A percentile compares a stretch with the other conserved stretches of the same genome.
Evolutionary conservation across 345 rosid species (phyloP).

Genomic region (Salix viminalis): DNA sequence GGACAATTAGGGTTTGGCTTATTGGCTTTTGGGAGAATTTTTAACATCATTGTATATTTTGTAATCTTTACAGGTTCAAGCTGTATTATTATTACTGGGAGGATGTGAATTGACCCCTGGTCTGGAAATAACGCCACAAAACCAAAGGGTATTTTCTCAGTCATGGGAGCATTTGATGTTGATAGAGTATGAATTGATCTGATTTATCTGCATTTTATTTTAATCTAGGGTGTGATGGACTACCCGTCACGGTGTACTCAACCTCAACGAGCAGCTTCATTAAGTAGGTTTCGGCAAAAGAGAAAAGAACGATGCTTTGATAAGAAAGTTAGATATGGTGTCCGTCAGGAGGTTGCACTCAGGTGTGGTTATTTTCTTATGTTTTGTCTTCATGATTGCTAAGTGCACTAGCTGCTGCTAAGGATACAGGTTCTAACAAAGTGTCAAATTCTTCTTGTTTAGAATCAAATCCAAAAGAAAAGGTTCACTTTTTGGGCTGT

Average conservation of each 20-base stretch:
- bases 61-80: slow-evolving; percentile 51
- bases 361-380: slow-evolving; percentile 42
- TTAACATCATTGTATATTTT: background rate
- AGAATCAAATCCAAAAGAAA: background rate
- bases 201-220: background rate
- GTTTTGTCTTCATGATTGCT: background rate
- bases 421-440: background rate
- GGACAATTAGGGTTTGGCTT: background rate
- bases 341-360: slow-evolving; percentile 95
- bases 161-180: background rate
- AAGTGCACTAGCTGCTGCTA: background rate
- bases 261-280: slow-evolving; percentile 84
- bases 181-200: background rate
- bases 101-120: slow-evolving; percentile 72
- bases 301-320: slow-evolving; percentile 87
- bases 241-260: slow-evolving; percentile 60
- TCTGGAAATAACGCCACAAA: slow-evolving; percentile 50
- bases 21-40: slow-evolving; percentile 3
- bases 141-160: slow-evolving; percentile 43
- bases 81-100: slow-evolving; percentile 69
- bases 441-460: background rate
- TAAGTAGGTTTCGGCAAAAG: slow-evolving; percentile 86
- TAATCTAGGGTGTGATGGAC: slow-evolving; percentile 44
- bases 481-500: background rate
- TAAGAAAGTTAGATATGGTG: slow-evolving; percentile 90